Conservation (phyloP, 148 eudicot genomes). For the Salicornia ramosissima region DNA sequence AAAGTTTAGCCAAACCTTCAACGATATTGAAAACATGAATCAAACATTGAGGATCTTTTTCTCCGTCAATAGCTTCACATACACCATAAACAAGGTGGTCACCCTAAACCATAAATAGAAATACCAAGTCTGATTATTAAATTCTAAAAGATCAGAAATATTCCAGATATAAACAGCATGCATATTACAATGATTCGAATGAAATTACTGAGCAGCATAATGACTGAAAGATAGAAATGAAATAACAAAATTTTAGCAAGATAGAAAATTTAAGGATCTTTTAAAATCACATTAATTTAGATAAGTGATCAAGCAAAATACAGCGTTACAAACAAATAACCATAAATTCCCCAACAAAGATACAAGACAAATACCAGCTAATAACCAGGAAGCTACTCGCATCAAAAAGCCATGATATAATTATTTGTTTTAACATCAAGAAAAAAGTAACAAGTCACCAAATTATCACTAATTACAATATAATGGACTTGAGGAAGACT, state of each 20-base stretch:
- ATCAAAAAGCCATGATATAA: neutral
- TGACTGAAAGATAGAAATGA: neutral
- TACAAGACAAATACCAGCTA: neutral
- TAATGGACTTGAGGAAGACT: conserved; percentile 9
- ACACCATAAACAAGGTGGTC: conserved; percentile 64
- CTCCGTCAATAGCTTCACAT: conserved; percentile 88
- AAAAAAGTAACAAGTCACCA: neutral
- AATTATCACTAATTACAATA: neutral
- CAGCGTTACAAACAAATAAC: too few species aligned
- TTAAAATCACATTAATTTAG: too few species aligned
- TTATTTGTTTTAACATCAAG: neutral
- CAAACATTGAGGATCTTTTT: conserved; percentile 90
- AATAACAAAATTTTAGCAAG: neutral
- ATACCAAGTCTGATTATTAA: neutral
- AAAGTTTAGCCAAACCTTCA: conserved; percentile 48
- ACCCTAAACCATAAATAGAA: conserved; percentile 45
- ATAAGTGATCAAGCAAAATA: neutral
- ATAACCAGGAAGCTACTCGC: neutral
- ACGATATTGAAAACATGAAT: conserved; percentile 62
- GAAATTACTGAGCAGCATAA: neutral
- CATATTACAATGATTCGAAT: conserved; percentile 1
- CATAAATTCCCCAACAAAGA: neutral
- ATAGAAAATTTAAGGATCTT: neutral
- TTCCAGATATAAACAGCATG: conserved; percentile 1
- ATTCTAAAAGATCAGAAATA: conserved; percentile 9